These are phyloP conservation scores for Aspergillus amoenus DNA, from an alignment of 2,329 filamentous ascomycete genomes.

Conservation along the genomic window DNA sequence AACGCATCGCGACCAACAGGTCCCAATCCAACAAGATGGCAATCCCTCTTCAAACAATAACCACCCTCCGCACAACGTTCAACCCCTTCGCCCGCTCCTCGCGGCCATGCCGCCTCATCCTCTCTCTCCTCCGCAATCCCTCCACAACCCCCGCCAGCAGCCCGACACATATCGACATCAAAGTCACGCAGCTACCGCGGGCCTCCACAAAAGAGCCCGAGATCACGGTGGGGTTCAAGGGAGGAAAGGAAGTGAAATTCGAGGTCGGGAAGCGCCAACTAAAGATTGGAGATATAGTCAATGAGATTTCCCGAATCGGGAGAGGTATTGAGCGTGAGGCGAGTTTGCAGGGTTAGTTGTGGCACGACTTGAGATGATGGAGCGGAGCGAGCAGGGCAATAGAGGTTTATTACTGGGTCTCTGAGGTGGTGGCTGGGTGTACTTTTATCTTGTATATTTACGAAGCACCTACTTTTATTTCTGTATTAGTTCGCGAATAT, in stretches of 20 bases:
- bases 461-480: neutral
- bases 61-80: constrained; percentile 81
- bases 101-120: constrained; percentile 83
- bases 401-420: neutral
- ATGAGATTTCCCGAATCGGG: constrained; percentile 89
- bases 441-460: constrained; percentile 3
- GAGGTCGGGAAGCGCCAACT: constrained; percentile 75
- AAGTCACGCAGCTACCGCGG: constrained; percentile 72
- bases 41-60: constrained; percentile 49
- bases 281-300: constrained; percentile 80
- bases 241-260: constrained; percentile 85
- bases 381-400: neutral
- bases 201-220: constrained; percentile 66
- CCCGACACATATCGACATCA: constrained; percentile 71
- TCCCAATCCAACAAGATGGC: constrained; percentile 28
- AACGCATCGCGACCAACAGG: neutral
- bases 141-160: constrained; percentile 77
- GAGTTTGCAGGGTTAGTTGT: constrained; percentile 60
- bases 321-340: constrained; percentile 77
- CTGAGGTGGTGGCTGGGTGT: constrained; percentile 22
- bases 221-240: constrained; percentile 85
- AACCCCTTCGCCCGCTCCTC: constrained; percentile 82
- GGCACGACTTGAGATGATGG: neutral
- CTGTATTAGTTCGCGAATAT: neutral
- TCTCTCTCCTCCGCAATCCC: constrained; percentile 79